A percentile compares a stretch with the other conserved stretches of the same genome.
These are phyloP conservation scores for Zygosaccharomyces bisporus DNA, from an alignment of 805 yeast genomes.

Conservation along the genomic window DNA sequence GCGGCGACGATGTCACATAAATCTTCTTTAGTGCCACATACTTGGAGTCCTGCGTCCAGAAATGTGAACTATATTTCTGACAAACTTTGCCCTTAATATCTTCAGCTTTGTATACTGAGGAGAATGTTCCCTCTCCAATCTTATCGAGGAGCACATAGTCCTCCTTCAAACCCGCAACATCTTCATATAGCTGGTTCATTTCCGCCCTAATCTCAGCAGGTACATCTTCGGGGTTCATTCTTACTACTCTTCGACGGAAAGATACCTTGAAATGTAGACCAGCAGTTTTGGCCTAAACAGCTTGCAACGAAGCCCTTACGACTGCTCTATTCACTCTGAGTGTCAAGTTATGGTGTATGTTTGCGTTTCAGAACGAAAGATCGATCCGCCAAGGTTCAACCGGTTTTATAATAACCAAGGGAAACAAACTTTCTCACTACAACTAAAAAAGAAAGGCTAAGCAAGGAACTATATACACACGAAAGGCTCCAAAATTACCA, in stretches of 20 bases:
- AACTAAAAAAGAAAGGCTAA: neutral
- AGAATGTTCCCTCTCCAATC: slow-evolving; percentile 88
- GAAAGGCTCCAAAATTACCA: neutral
- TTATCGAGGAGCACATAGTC: slow-evolving; percentile 37
- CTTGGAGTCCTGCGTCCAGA: slow-evolving; percentile 36
- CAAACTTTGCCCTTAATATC: slow-evolving; percentile 37
- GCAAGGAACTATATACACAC: neutral
- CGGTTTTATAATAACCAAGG: neutral
- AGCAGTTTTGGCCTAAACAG: slow-evolving; percentile 1
- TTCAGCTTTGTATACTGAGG: slow-evolving; percentile 57
- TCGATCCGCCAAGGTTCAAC: slow-evolving; percentile 9
- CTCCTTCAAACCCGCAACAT: slow-evolving; percentile 48
- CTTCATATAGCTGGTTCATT: slow-evolving; percentile 49
- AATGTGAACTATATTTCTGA: slow-evolving; percentile 27
- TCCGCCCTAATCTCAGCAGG: slow-evolving; percentile 55
- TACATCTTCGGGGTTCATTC: slow-evolving; percentile 39
- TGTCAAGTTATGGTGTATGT: slow-evolving; percentile 3
- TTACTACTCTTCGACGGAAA: neutral
- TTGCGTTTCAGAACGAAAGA: slow-evolving; percentile 1
- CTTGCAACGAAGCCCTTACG: neutral
- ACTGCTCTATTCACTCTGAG: neutral
- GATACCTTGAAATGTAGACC: neutral
- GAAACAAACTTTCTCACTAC: neutral
- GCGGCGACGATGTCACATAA: slow-evolving; percentile 93
- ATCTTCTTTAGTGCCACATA: slow-evolving; percentile 87